Percentiles rank a stretch among this genome's conserved stretches.
phyloP scores from a whole-genome alignment of 495 filamentous ascomycete species.

The Durotheca rogersii region DNA sequence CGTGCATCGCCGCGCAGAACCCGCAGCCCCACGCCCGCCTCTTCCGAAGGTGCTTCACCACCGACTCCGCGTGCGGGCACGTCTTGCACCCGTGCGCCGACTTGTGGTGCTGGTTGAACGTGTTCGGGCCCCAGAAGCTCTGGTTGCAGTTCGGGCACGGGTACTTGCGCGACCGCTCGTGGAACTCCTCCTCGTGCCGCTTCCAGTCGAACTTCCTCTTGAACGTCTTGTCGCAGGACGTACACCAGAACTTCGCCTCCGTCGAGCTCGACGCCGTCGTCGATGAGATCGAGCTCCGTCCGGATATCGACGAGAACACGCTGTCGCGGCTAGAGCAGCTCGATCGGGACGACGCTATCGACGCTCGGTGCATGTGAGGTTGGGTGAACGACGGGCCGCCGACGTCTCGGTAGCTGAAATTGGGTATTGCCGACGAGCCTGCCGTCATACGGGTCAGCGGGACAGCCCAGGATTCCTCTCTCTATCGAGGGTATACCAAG shows the following conservation, averaged over 20 bases:
- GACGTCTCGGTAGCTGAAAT: slow-evolving; percentile 33
- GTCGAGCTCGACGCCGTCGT: slow-evolving; percentile 21
- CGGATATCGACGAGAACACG: slow-evolving; percentile 38
- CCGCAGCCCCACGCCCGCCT: slow-evolving; percentile 46
- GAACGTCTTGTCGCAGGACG: slow-evolving; percentile 52
- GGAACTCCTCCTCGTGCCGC: slow-evolving; percentile 54
- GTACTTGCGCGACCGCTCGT: slow-evolving; percentile 53
- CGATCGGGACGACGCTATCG: slow-evolving; percentile 47
- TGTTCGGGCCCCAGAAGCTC: slow-evolving; percentile 53
- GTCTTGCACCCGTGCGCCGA: slow-evolving; percentile 52
- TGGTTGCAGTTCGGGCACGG: slow-evolving; percentile 52
- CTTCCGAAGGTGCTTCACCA: slow-evolving; percentile 41
- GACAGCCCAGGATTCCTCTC: too few species aligned
- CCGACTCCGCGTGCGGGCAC: slow-evolving; percentile 49
- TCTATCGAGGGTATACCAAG: too few species aligned
- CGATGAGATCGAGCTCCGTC: slow-evolving; percentile 43
- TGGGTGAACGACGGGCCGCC: slow-evolving; percentile 22
- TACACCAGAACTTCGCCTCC: slow-evolving; percentile 51
- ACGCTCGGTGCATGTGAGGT: slow-evolving; percentile 36
- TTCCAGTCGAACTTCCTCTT: slow-evolving; percentile 57
- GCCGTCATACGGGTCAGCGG: too few species aligned
- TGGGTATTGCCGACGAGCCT: slow-evolving; percentile 24
- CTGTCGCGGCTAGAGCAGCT: slow-evolving; percentile 41
- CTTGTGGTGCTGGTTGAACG: slow-evolving; percentile 55
- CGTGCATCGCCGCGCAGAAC: slow-evolving; percentile 51